Base-by-base conservation (phyloP, 345 rosid species). In the Rhodomyrtus tomentosa region DNA sequence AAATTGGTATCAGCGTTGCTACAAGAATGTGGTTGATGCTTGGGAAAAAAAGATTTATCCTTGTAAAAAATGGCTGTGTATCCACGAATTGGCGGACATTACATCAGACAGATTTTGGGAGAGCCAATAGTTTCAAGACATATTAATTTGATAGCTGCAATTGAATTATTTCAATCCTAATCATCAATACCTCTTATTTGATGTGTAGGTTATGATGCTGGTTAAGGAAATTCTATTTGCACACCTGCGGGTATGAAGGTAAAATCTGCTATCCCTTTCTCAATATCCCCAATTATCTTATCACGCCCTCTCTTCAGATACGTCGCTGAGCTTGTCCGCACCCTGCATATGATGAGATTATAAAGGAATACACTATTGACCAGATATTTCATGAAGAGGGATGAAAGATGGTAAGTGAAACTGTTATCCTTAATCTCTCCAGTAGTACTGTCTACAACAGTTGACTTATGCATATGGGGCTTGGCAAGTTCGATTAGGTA, bases 341-440 rank as follows among this genome's bases (percentile, higher is more conserved):
- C 99, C 90, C 98, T 97, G 89, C 82, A 88, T 21, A 81, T n/a
- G 74, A 80, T 22, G 49, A 54, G 24, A 50, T 20, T 38, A 8
- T 36, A 56, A 82, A 27, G 59, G 49, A 84, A 83, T 24, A 74
- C 51, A 86, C 80, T 45, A 80, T 15, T 25, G 80, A 49, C 52
- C 55, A 14, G 55, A 80, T 40, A 81, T 22, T n/a, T 81, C 40
- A 81, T 49, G 38, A 82, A 22, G 51, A 21, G 54, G 15, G n/a
- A 59, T 87, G 85, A 24, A 79, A 59, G 18, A 74, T 81, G 38
- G 55, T 24, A 68, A 59, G 9, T 48, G 81, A 74, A 92, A 98
- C 98, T 95, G 92, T 98, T 97, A 88, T 97, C 99, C 87, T 52
- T 94, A 88, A 95, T 97, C 93, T 92, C 89, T 85, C 99, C 98